Evolutionary conservation across 2,329 filamentous ascomycete genomes (phyloP).

Genomic region (Sarocladium oryzae): DNA sequence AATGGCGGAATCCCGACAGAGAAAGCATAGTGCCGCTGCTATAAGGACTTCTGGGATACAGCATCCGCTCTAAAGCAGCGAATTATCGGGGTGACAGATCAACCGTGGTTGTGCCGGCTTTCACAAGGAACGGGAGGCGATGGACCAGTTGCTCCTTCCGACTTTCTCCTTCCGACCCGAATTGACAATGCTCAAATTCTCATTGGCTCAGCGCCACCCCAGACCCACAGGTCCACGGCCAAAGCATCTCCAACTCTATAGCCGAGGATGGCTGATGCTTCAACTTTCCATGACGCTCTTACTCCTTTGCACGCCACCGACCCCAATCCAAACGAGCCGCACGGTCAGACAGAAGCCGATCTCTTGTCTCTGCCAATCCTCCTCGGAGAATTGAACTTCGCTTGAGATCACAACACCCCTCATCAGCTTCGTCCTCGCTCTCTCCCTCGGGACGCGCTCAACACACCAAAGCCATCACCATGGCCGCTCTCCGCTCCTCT

Average conservation of each 20-base stretch:
- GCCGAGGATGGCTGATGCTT: slow-evolving; percentile 7
- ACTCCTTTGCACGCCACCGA: slow-evolving; percentile 8
- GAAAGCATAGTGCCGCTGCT: slow-evolving; percentile 1
- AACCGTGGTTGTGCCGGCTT: slow-evolving; percentile 1
- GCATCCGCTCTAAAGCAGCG: not conserved
- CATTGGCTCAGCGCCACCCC: not conserved
- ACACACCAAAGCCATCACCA: slow-evolving; percentile 25
- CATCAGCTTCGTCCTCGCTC: not conserved
- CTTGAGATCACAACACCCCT: not conserved
- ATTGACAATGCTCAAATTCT: slow-evolving; percentile 8
- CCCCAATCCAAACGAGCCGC: slow-evolving; percentile 4
- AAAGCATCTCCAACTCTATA: slow-evolving; percentile 5
- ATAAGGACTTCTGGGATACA: no score
- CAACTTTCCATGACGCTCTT: slow-evolving; percentile 9
- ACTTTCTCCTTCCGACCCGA: slow-evolving; percentile 9
- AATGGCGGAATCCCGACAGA: not conserved
- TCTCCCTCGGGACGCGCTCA: slow-evolving; percentile 4
- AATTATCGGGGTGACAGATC: not conserved
- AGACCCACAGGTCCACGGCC: slow-evolving; percentile 6
- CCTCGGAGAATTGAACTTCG: not conserved
- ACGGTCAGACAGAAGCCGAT: slow-evolving; percentile 4
- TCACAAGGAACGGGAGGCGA: not conserved
- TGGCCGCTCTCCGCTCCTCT: slow-evolving; percentile 57
- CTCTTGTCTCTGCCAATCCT: not conserved
- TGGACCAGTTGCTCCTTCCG: slow-evolving; percentile 3